These are phyloP conservation scores for Alternaria arborescens DNA, from an alignment of 2,329 filamentous ascomycete genomes.

Conservation along the genomic window DNA sequence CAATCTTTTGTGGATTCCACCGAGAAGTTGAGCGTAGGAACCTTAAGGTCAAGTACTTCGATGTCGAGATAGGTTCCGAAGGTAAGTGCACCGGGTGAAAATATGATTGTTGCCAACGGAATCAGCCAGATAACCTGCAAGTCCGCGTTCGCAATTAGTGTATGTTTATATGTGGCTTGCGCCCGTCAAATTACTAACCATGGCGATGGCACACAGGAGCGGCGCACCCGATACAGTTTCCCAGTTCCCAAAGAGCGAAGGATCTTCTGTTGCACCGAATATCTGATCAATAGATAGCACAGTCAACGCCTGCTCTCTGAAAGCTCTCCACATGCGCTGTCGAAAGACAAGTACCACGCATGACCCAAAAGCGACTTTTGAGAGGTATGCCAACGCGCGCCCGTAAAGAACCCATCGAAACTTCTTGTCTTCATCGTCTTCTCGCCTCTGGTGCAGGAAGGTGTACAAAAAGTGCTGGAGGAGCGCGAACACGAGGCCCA, in stretches of 20 bases:
- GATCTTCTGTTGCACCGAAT: constrained; percentile 47
- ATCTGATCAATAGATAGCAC: constrained; percentile 48
- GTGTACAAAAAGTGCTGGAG: constrained; percentile 46
- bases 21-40: constrained; percentile 42
- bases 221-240: constrained; percentile 42
- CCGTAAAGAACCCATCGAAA: constrained; percentile 46
- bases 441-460: constrained; percentile 37
- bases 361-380: constrained; percentile 47
- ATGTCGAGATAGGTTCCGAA: constrained; percentile 44
- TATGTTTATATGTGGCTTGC: background rate
- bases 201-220: constrained; percentile 36
- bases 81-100: constrained; percentile 49
- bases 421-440: constrained; percentile 40
- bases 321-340: constrained; percentile 49
- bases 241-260: constrained; percentile 45
- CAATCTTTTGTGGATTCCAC: constrained; percentile 45
- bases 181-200: constrained; percentile 3
- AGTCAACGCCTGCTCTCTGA: constrained; percentile 42
- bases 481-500: constrained; percentile 42
- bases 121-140: constrained; percentile 43
- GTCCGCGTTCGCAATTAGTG: background rate
- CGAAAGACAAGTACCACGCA: constrained; percentile 44
- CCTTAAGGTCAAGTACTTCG: constrained; percentile 22
- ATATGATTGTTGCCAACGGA: constrained; percentile 49
- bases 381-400: constrained; percentile 46